Evolutionary conservation across 176 grass and related monocot species (phyloP).

Genomic region (Dactylis glomerata): DNA sequence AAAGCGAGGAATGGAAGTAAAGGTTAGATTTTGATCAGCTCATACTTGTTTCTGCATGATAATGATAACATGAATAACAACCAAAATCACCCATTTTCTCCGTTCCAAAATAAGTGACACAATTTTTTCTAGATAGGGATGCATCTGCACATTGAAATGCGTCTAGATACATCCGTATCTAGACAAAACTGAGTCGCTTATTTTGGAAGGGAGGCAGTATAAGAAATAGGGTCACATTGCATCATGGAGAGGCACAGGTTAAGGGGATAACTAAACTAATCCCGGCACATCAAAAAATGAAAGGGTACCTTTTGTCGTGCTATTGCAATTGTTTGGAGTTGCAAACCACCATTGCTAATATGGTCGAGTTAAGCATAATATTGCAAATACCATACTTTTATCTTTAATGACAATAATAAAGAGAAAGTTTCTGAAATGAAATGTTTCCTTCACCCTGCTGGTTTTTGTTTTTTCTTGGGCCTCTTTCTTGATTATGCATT

Average conservation of each 20-base stretch:
- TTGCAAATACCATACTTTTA: neutral
- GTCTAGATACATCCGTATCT: too few relatives aligned
- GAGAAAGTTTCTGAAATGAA: neutral
- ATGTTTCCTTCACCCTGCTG: neutral
- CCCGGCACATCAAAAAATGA: neutral
- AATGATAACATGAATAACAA: slow-evolving; percentile 13
- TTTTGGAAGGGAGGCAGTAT: too few relatives aligned
- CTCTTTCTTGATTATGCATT: neutral
- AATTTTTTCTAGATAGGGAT: too few relatives aligned
- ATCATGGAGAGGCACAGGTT: slow-evolving; percentile 1
- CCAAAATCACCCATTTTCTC: neutral
- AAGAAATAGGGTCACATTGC: neutral
- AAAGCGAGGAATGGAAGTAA: slow-evolving; percentile 84
- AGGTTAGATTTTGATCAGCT: slow-evolving; percentile 51
- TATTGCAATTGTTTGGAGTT: neutral
- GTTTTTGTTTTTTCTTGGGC: neutral
- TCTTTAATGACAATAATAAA: neutral
- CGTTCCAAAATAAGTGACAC: too few relatives aligned
- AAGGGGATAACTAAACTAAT: neutral
- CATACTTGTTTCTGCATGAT: slow-evolving; percentile 3
- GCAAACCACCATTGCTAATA: neutral
- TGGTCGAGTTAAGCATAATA: neutral
- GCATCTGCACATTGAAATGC: too few relatives aligned
- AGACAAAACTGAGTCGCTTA: too few relatives aligned
- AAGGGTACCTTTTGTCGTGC: neutral